Evolutionary conservation across 2,329 filamentous ascomycete species (phyloP), one percentile per base, ranked within the genome.

Genomic region (Aspergillus melleus): DNA sequence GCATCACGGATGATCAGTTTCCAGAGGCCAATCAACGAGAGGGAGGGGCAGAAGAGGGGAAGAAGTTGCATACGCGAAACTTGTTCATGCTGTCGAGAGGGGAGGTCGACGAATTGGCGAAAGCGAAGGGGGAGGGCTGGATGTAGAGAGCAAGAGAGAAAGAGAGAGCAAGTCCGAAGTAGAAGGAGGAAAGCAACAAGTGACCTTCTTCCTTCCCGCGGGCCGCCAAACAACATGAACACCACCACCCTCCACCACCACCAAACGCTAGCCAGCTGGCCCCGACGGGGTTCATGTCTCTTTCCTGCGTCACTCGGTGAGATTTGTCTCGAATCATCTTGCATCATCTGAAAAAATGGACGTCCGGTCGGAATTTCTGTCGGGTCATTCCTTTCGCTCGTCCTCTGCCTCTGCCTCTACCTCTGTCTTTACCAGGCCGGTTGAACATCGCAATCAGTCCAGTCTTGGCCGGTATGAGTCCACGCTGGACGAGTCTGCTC

Each of bases 401-500:
- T 74, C 70, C 22, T 68, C 67, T 54, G 60, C 66, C 30, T 60
- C 70, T 36, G 64, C 68, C 57, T 63, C 72, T 57, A 64, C 68
- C 53, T 64, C 67, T 12, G 54, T 62, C 24, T 57, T 62, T 36
- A 61, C 64, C 36, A 52, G 67, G 52, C 61, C 65, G 32, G 59
- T 65, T 39, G 60, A 63, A 50, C 66, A 67, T 55, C 64, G 66
- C 22, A 64, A 66, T 55, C 64, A 68, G 44, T 54, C 67, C 55
- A 63, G 58, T 57, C 61, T 68, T 54, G 71, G 63, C 55, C 66
- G 64, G 56, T 63, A 69, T 60, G 68, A 71, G 26, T 58, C 59
- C 29, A 52, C 69, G 49, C 59, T 72, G 54, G 71, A 74, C 61
- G 72, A 76, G 46, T 64, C 74, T 44, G 66, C 70, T 52, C 68